Percentiles rank a stretch among this genome's conserved stretches.
phyloP scores from a whole-genome alignment of 1,284 basidiomycete genomes.

The Leccinum subspadiceum region DNA sequence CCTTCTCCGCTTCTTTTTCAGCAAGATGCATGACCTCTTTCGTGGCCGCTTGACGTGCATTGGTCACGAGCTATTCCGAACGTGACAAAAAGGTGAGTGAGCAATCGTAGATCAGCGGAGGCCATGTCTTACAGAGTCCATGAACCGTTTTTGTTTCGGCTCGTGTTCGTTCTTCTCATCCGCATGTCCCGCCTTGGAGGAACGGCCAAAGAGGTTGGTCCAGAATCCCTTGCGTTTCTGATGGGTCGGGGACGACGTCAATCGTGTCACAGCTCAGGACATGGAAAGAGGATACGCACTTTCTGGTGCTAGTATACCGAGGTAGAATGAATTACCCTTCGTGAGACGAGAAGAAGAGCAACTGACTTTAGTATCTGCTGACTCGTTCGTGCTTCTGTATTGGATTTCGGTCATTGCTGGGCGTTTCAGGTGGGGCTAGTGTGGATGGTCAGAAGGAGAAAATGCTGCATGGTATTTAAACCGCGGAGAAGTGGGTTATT shows the following conservation, averaged over 20 bases:
- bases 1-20: slow-evolving; percentile 13
- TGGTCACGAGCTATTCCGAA: slow-evolving; percentile 4
- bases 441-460: not conserved
- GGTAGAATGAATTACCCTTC: not conserved
- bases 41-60: slow-evolving; percentile 9
- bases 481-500: not conserved
- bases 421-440: not conserved
- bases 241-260: not conserved
- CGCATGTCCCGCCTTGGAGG: not conserved
- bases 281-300: not conserved
- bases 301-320: slow-evolving; percentile 8
- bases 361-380: slow-evolving; percentile 5
- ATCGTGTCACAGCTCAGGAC: not conserved
- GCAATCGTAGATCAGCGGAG: not conserved
- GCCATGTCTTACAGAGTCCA: slow-evolving; percentile 10
- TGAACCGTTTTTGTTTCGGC: slow-evolving; percentile 10
- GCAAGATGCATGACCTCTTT: slow-evolving; percentile 11
- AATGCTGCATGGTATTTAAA: slow-evolving; percentile 3
- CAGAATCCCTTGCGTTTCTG: slow-evolving; percentile 25
- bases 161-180: slow-evolving; percentile 1
- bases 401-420: slow-evolving; percentile 7
- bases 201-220: slow-evolving; percentile 12
- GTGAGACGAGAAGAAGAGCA: not conserved
- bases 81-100: not conserved
- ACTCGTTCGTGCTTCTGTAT: not conserved